phyloP scores from a whole-genome alignment of 2,329 filamentous ascomycete genomes.

The Macrophomina tecta region DNA sequence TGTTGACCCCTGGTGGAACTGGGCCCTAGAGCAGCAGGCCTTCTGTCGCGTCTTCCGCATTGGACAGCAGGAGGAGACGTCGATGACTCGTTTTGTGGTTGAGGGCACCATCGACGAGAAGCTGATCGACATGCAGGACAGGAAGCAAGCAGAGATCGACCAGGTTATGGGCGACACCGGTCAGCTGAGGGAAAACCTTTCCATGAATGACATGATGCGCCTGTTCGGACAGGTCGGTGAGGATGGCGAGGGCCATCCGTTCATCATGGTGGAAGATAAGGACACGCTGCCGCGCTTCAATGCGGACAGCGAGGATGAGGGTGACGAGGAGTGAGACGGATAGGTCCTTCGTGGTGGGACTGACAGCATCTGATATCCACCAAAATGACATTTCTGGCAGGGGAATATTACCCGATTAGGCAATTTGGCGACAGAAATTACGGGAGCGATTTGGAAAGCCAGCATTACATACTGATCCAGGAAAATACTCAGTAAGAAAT shows the following conservation, averaged over 20 bases:
- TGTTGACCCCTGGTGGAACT: slow-evolving; percentile 65
- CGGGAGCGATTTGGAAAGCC: neutral
- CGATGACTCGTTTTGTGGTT: slow-evolving; percentile 64
- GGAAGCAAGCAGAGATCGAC: slow-evolving; percentile 58
- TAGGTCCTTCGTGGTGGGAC: too few species aligned
- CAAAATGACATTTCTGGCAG: neutral
- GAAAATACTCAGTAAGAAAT: neutral
- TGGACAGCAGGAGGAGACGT: slow-evolving; percentile 66
- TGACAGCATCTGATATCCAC: neutral
- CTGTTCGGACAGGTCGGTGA: slow-evolving; percentile 54
- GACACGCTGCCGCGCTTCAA: slow-evolving; percentile 38
- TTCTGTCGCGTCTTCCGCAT: slow-evolving; percentile 68
- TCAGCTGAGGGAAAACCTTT: slow-evolving; percentile 39
- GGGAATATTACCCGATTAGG: neutral
- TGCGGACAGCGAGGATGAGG: slow-evolving; percentile 42
- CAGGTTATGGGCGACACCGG: slow-evolving; percentile 50
- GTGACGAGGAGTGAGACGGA: slow-evolving; percentile 35
- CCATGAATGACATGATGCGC: slow-evolving; percentile 49
- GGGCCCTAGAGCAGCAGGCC: slow-evolving; percentile 65
- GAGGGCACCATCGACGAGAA: slow-evolving; percentile 64
- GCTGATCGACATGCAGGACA: slow-evolving; percentile 61
- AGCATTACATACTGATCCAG: neutral
- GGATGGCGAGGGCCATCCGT: slow-evolving; percentile 47
- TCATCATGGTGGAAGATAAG: slow-evolving; percentile 48
- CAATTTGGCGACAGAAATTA: neutral